phyloP scores from a whole-genome alignment of 306 rosid genomes.

The Glycine latifolia region DNA sequence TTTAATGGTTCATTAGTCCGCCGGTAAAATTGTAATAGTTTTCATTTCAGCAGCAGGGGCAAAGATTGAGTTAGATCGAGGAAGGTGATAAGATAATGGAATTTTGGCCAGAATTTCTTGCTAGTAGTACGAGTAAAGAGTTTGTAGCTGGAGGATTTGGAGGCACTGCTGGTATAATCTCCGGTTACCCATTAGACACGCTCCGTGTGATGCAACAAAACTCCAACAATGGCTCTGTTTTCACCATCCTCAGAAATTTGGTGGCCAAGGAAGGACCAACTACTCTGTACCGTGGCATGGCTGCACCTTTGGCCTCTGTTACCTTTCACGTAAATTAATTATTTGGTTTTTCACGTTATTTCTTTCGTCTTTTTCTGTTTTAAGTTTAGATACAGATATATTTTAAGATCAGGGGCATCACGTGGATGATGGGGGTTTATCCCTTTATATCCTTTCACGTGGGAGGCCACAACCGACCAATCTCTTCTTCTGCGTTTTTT shows the following conservation, averaged over 20 bases:
- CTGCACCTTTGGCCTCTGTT: slow-evolving; percentile 44
- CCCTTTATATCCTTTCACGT: slow-evolving; percentile 13
- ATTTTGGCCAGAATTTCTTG: slow-evolving; percentile 84
- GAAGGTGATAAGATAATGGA: slow-evolving; percentile 52
- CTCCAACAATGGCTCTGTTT: slow-evolving; percentile 17
- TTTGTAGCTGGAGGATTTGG: slow-evolving; percentile 94
- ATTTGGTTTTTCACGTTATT: no score
- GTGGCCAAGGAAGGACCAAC: slow-evolving; percentile 32
- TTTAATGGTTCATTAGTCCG: no score
- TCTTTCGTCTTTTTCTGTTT: background rate
- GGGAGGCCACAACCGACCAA: background rate
- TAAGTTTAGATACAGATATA: background rate
- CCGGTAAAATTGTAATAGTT: no score
- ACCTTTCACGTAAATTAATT: slow-evolving; percentile 31
- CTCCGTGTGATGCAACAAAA: slow-evolving; percentile 40
- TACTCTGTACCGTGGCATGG: slow-evolving; percentile 45
- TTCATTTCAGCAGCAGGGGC: no score
- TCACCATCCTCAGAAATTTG: slow-evolving; percentile 28
- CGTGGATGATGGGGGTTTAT: slow-evolving; percentile 9
- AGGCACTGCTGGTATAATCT: slow-evolving; percentile 76
- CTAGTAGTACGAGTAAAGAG: slow-evolving; percentile 80
- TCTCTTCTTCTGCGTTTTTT: background rate
- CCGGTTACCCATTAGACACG: slow-evolving; percentile 39
- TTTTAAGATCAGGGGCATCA: background rate
- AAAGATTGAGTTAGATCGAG: no score